These are phyloP conservation scores for Pleurotus eryngii DNA, from an alignment of 768 basidiomycete genomes.

Conservation along the genomic window DNA sequence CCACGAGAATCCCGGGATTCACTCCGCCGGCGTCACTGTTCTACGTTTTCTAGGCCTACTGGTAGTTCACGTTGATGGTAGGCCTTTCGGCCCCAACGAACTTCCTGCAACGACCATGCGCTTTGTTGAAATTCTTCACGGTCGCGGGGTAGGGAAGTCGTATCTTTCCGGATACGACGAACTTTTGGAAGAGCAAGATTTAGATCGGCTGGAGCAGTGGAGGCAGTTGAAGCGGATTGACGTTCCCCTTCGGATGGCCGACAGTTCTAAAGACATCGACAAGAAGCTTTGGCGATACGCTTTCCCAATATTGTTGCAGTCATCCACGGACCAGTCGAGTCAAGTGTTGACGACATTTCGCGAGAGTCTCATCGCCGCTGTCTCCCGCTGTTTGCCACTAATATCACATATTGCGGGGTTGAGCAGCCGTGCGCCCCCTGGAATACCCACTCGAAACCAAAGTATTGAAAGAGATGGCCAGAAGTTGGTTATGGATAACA, in stretches of 20 bases:
- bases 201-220: conserved; percentile 67
- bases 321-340: conserved; percentile 47
- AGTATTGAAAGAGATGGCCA: conserved; percentile 48
- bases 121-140: conserved; percentile 54
- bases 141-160: conserved; percentile 37
- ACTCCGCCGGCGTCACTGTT: conserved; percentile 60
- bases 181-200: conserved; percentile 56
- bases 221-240: conserved; percentile 52
- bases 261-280: conserved; percentile 67
- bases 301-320: conserved; percentile 62
- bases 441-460: conserved; percentile 38
- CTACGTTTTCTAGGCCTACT: conserved; percentile 55
- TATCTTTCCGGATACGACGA: conserved; percentile 66
- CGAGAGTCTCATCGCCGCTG: conserved; percentile 64
- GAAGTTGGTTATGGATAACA: conserved; percentile 55
- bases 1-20: conserved; percentile 47
- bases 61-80: conserved; percentile 38
- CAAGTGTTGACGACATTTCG: conserved; percentile 50
- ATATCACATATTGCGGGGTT: conserved; percentile 76
- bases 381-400: conserved; percentile 64
- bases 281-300: conserved; percentile 72
- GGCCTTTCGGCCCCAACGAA: conserved; percentile 23
- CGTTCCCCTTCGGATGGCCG: conserved; percentile 63
- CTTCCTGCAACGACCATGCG: conserved; percentile 27
- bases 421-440: conserved; percentile 49